These are phyloP conservation scores for Nothophoma quercina DNA, from an alignment of 2,329 filamentous ascomycete species.

Conservation along the genomic window DNA sequence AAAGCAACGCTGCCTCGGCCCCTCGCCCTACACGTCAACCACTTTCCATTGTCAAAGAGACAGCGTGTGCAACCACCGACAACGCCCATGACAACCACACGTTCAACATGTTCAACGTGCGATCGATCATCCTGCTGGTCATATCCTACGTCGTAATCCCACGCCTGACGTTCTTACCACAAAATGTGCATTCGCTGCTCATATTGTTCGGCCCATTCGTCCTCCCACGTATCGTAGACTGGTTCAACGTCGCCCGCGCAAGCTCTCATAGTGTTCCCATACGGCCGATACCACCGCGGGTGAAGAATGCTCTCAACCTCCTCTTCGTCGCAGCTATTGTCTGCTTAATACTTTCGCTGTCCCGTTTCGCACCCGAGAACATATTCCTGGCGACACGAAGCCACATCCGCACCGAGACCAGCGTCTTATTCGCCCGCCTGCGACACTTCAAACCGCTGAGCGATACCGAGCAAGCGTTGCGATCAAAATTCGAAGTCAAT, in stretches of 20 bases:
- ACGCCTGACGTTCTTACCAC: slow-evolving; percentile 47
- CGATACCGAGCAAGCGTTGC: slow-evolving; percentile 68
- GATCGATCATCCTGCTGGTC: slow-evolving; percentile 41
- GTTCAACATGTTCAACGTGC: slow-evolving; percentile 42
- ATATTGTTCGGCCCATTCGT: slow-evolving; percentile 73
- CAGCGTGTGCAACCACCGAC: not conserved
- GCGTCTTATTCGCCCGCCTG: slow-evolving; percentile 83
- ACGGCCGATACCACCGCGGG: slow-evolving; percentile 62
- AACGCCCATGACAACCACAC: slow-evolving; percentile 5
- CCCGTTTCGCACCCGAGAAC: slow-evolving; percentile 76
- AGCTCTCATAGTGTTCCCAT: slow-evolving; percentile 56
- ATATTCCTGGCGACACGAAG: slow-evolving; percentile 80
- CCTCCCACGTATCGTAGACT: slow-evolving; percentile 69
- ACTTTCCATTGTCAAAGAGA: not conserved
- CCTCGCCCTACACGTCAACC: slow-evolving; percentile 8
- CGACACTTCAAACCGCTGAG: slow-evolving; percentile 66
- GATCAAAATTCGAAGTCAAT: slow-evolving; percentile 65
- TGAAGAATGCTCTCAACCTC: slow-evolving; percentile 66
- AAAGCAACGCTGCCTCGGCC: slow-evolving; percentile 4
- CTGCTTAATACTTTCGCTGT: slow-evolving; percentile 69
- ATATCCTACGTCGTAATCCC: slow-evolving; percentile 48
- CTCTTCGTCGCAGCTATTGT: slow-evolving; percentile 63
- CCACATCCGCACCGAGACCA: slow-evolving; percentile 83
- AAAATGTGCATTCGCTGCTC: slow-evolving; percentile 46
- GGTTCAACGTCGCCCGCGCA: slow-evolving; percentile 65